Percentiles rank a stretch among this genome's conserved stretches.
Conservation (phyloP, 1,284 basidiomycete genomes). For the Irpex sp. region DNA sequence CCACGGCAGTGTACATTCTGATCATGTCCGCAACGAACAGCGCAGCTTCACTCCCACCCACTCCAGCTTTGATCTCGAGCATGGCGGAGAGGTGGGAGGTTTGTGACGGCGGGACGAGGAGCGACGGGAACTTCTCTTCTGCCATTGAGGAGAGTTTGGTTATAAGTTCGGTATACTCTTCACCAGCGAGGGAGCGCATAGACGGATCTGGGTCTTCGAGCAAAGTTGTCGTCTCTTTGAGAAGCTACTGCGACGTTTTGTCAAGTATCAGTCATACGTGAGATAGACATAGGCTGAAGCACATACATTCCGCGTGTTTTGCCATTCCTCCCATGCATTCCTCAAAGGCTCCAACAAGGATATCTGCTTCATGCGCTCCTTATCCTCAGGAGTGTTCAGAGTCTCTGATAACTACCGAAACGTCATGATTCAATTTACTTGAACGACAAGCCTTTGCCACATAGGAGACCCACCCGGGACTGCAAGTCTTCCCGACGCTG, state of each 20-base stretch:
- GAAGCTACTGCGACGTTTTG: slow-evolving; percentile 45
- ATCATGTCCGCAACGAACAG: slow-evolving; percentile 81
- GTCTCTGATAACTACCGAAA: slow-evolving; percentile 26
- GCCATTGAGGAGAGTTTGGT: slow-evolving; percentile 46
- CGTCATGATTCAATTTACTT: background rate
- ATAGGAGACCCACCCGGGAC: slow-evolving; percentile 18
- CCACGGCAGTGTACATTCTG: slow-evolving; percentile 81
- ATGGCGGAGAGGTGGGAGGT: slow-evolving; percentile 73
- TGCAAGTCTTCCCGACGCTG: slow-evolving; percentile 24
- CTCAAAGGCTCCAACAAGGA: slow-evolving; percentile 52
- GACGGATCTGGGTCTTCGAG: slow-evolving; percentile 75
- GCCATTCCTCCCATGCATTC: slow-evolving; percentile 49
- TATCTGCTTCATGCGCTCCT: slow-evolving; percentile 39
- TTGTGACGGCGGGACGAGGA: slow-evolving; percentile 70
- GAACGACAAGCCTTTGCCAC: background rate
- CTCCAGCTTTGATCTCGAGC: slow-evolving; percentile 89
- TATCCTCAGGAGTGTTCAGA: slow-evolving; percentile 35
- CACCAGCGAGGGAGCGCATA: slow-evolving; percentile 73
- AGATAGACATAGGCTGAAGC: background rate
- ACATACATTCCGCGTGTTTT: slow-evolving; percentile 39
- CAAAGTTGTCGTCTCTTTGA: slow-evolving; percentile 60
- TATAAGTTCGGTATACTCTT: slow-evolving; percentile 62
- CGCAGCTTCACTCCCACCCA: slow-evolving; percentile 88
- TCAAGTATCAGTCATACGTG: background rate
- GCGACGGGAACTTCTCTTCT: slow-evolving; percentile 55